A percentile compares a stretch with the other conserved stretches of the same genome.
phyloP scores from a whole-genome alignment of 139 green algal genomes.

The Picochlorum sp. region DNA sequence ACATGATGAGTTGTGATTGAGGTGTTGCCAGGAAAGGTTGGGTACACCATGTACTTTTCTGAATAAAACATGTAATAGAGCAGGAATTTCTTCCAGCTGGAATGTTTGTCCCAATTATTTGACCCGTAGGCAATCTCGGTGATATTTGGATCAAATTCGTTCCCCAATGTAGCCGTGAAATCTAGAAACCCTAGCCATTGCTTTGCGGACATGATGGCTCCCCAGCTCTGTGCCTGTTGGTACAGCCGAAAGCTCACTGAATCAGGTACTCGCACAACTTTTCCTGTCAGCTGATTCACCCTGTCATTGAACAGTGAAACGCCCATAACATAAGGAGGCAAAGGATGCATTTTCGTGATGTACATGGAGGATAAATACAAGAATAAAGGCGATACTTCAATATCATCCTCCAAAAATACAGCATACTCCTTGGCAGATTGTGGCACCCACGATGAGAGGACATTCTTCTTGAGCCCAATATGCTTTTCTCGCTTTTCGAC shows the following conservation, averaged over 20 bases:
- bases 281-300: not conserved
- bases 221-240: not conserved
- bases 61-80: not conserved
- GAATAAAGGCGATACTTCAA: not conserved
- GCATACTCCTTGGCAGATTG: not conserved
- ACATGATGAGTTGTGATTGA: too few species aligned
- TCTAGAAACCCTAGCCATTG: not conserved
- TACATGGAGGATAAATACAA: not conserved
- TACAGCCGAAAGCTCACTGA: not conserved
- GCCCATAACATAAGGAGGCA: not conserved
- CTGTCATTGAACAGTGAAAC: not conserved
- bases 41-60: too few species aligned
- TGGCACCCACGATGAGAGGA: not conserved
- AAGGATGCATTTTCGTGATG: not conserved
- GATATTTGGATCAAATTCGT: too few species aligned
- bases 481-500: not conserved
- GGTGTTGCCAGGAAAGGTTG: too few species aligned
- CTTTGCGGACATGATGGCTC: not conserved
- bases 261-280: not conserved
- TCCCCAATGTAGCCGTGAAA: not conserved
- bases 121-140: not conserved
- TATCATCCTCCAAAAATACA: not conserved
- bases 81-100: not conserved
- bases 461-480: not conserved
- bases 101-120: not conserved